Conservation (phyloP, 768 basidiomycete species). For the Kwoniella sp. region DNA sequence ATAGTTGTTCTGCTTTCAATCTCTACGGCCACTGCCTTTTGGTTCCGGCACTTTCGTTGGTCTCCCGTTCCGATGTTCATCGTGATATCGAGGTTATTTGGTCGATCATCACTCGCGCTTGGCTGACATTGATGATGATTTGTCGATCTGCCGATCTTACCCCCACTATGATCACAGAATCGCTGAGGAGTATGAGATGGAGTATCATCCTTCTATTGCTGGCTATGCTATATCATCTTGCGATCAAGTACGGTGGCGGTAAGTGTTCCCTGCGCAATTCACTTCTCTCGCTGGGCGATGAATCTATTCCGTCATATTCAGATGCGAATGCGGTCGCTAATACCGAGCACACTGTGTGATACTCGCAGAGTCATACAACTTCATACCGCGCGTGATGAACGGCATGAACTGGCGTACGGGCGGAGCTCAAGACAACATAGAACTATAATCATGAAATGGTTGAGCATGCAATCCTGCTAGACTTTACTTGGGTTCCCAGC, state of each 20-base stretch:
- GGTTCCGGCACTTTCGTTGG: too few relatives aligned
- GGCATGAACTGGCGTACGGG: conserved; percentile 15
- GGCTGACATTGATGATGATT: neutral
- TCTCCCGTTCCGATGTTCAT: too few relatives aligned
- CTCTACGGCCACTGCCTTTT: neutral
- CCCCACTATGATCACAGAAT: neutral
- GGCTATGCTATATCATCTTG: conserved; percentile 42
- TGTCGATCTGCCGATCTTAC: too few relatives aligned
- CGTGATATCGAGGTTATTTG: too few relatives aligned
- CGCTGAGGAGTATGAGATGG: conserved; percentile 13
- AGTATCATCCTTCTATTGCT: conserved; percentile 35
- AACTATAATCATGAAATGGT: neutral
- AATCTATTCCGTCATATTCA: too few relatives aligned
- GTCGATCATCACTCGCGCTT: neutral
- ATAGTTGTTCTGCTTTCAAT: neutral
- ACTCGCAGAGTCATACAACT: conserved; percentile 38
- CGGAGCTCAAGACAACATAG: neutral
- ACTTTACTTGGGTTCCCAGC: too few relatives aligned
- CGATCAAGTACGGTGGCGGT: conserved; percentile 38
- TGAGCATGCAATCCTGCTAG: too few relatives aligned
- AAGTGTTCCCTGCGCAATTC: conserved; percentile 13
- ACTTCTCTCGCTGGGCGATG: too few relatives aligned
- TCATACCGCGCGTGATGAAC: conserved; percentile 39
- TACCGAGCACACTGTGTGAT: too few relatives aligned
- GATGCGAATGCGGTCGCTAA: too few relatives aligned